phyloP scores from a whole-genome alignment of 495 filamentous ascomycete species.

The Hyaloscypha variabilis region DNA sequence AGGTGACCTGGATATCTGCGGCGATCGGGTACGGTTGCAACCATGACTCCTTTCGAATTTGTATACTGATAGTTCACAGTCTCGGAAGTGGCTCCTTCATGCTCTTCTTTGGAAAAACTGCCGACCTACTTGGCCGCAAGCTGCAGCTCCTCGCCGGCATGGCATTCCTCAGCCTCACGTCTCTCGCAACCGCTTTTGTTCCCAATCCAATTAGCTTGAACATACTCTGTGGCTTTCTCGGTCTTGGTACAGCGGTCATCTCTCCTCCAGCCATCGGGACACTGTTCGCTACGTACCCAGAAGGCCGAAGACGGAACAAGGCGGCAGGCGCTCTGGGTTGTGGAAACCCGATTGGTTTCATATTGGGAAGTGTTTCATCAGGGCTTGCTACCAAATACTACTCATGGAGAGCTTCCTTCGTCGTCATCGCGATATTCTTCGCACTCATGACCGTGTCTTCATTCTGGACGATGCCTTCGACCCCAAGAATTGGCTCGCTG shows the following conservation, averaged over 20 bases:
- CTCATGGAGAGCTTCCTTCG: constrained; percentile 62
- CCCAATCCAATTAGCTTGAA: constrained; percentile 56
- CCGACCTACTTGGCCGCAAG: constrained; percentile 64
- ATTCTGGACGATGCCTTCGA: constrained; percentile 56
- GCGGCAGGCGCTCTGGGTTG: constrained; percentile 66
- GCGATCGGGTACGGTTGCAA: constrained; percentile 49
- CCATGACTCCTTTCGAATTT: not conserved
- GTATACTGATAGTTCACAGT: constrained; percentile 26
- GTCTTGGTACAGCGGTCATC: constrained; percentile 59
- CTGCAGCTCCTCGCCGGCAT: constrained; percentile 57
- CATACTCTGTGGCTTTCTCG: constrained; percentile 59
- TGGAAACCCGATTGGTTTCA: constrained; percentile 64
- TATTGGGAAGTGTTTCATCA: constrained; percentile 61
- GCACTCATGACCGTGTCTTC: constrained; percentile 51
- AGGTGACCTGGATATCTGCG: constrained; percentile 65
- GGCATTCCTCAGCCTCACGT: constrained; percentile 53
- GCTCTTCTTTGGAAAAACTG: constrained; percentile 62
- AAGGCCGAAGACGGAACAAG: constrained; percentile 58
- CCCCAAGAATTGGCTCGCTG: constrained; percentile 47
- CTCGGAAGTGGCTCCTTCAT: constrained; percentile 62
- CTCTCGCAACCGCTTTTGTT: constrained; percentile 56
- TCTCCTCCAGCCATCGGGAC: constrained; percentile 63
- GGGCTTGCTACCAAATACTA: constrained; percentile 56
- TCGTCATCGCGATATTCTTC: constrained; percentile 59
- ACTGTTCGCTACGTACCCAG: constrained; percentile 59